Percentiles rank a stretch among this genome's conserved stretches.
Evolutionary conservation across 306 rosid species (phyloP).

Genomic region (Vigna trinervia): DNA sequence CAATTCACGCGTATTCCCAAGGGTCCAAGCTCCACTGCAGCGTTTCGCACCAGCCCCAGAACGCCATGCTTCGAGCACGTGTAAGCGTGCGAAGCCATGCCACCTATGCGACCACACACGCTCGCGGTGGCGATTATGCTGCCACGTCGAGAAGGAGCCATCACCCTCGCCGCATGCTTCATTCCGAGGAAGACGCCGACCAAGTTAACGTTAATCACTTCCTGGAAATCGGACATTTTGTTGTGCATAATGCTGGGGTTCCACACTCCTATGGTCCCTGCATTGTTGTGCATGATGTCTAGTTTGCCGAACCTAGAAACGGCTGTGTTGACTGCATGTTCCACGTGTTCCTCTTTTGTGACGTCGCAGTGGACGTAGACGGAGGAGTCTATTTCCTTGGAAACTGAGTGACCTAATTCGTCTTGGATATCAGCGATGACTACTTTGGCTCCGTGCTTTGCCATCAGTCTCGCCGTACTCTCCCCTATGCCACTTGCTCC

Average conservation of each 20-base stretch:
- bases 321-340: slow-evolving; percentile 39
- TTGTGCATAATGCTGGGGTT: slow-evolving; percentile 42
- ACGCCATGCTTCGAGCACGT: slow-evolving; percentile 53
- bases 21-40: slow-evolving; percentile 51
- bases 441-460: slow-evolving; percentile 56
- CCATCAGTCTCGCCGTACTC: slow-evolving; percentile 44
- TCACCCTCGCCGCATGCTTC: slow-evolving; percentile 57
- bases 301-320: slow-evolving; percentile 50
- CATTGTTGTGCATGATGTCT: slow-evolving; percentile 65
- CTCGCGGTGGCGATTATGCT: slow-evolving; percentile 49
- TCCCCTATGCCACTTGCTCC: slow-evolving; percentile 62
- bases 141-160: slow-evolving; percentile 45
- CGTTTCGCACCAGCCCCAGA: slow-evolving; percentile 47
- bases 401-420: slow-evolving; percentile 44
- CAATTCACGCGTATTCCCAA: slow-evolving; percentile 58
- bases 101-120: slow-evolving; percentile 7
- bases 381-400: slow-evolving; percentile 8
- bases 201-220: slow-evolving; percentile 46
- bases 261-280: not conserved
- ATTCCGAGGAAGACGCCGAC: slow-evolving; percentile 46
- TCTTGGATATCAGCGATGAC: slow-evolving; percentile 57
- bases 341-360: slow-evolving; percentile 41
- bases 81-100: slow-evolving; percentile 45
- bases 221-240: slow-evolving; percentile 39
- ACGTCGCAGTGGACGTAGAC: slow-evolving; percentile 61